phyloP scores from a whole-genome alignment of 306 rosid genomes.

The Elaeagnus macrophylla region DNA sequence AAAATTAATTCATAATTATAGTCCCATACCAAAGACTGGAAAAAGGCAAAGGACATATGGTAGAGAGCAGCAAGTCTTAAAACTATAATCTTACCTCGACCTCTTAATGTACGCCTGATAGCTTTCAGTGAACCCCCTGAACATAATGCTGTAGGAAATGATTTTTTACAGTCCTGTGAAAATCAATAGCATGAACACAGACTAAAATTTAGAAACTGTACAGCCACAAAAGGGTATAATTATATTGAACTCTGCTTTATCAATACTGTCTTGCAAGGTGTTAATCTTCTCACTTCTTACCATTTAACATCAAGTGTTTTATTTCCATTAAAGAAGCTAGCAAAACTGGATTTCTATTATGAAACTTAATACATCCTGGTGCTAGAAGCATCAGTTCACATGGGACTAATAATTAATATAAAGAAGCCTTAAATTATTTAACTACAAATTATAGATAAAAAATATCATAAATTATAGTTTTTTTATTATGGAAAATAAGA shows the following conservation, averaged over 20 bases:
- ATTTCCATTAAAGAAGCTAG: no score
- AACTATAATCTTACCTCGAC: conserved; percentile 37
- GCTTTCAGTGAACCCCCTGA: conserved; percentile 76
- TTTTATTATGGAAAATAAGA: no score
- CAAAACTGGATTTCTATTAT: no score
- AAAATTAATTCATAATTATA: background rate
- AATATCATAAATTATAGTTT: no score
- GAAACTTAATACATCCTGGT: no score
- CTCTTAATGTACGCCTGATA: conserved; percentile 39
- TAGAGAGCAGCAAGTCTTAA: background rate
- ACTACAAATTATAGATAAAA: no score
- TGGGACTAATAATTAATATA: no score
- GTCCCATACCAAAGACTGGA: background rate
- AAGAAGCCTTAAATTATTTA: no score
- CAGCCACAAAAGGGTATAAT: background rate
- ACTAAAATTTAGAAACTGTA: background rate
- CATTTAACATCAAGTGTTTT: no score
- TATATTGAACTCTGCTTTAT: background rate
- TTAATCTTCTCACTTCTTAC: no score
- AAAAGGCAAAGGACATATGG: background rate
- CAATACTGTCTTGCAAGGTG: background rate
- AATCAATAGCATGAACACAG: conserved; percentile 1
- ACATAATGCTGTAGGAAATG: conserved; percentile 79
- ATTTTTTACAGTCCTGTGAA: conserved; percentile 69
- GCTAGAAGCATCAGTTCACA: no score